Evolutionary conservation across 2,329 filamentous ascomycete genomes (phyloP).

Genomic region (Penicillium sp.): DNA sequence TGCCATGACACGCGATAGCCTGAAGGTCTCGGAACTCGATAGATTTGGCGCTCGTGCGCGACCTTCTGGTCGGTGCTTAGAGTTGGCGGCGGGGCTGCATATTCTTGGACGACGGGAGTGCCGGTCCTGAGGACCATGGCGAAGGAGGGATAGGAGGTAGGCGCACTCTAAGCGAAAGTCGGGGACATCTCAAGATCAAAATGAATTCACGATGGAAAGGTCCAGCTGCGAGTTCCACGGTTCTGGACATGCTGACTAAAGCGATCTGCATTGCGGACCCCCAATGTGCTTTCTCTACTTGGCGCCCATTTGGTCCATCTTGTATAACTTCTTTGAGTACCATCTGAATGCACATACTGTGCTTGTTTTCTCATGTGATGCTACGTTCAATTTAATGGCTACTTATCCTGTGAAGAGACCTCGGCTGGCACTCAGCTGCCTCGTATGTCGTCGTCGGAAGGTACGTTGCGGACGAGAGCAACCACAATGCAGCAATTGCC

Average conservation of each 20-base stretch:
- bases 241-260: constrained; percentile 18
- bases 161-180: neutral
- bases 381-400: neutral
- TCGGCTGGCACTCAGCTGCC: constrained; percentile 5
- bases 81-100: constrained; percentile 45
- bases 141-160: neutral
- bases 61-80: constrained; percentile 53
- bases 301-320: neutral
- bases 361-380: too few relatives aligned
- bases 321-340: neutral
- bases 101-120: constrained; percentile 50
- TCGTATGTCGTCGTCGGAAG: constrained; percentile 8
- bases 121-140: constrained; percentile 35
- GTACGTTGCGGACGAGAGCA: constrained; percentile 2
- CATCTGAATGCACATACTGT: too few relatives aligned
- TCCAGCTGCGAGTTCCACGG: constrained; percentile 3
- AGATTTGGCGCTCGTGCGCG: constrained; percentile 52
- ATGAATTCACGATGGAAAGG: constrained; percentile 7
- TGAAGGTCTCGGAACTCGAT: constrained; percentile 74
- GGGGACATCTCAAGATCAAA: constrained; percentile 12
- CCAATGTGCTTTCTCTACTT: neutral
- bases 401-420: neutral
- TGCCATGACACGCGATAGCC: constrained; percentile 94
- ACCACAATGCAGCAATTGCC: constrained; percentile 8
- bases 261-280: constrained; percentile 2